Percentiles rank a stretch among this genome's conserved stretches.
Conservation (phyloP, 306 rosid genomes). For the Comarum palustre region DNA sequence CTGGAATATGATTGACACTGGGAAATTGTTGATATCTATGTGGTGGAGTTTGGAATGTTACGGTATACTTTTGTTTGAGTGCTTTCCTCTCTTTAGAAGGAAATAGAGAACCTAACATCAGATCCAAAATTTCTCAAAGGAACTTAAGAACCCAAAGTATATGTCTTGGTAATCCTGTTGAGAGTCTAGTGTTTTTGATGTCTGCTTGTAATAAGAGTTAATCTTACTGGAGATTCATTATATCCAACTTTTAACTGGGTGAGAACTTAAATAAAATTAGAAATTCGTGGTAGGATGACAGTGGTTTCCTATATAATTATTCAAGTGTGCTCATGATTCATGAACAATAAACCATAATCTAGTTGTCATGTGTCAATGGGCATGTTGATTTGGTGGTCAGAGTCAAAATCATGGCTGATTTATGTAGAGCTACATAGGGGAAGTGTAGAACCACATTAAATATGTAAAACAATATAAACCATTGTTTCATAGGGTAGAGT, state of each 20-base stretch:
- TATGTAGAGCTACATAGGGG: not conserved
- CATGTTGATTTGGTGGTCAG: conserved; percentile 1
- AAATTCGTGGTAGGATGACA: not conserved
- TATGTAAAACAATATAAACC: not conserved
- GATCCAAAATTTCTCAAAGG: not conserved
- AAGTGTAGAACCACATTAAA: not conserved
- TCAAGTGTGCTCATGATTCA: not conserved
- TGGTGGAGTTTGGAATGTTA: conserved; percentile 6
- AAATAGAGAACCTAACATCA: not conserved
- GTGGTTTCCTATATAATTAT: not conserved
- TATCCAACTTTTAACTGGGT: not conserved
- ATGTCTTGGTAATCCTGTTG: not conserved
- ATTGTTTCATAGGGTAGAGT: not conserved
- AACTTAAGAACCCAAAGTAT: not conserved
- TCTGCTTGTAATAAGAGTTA: not conserved
- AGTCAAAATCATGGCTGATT: conserved; percentile 1
- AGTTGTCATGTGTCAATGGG: not conserved
- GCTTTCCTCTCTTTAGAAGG: not conserved
- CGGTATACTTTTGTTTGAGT: not conserved
- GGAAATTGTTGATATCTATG: not conserved
- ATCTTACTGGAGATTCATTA: not conserved
- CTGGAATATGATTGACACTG: not conserved
- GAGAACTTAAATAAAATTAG: not conserved
- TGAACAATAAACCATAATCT: not conserved
- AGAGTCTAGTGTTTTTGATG: not conserved